Conservation (phyloP, 176 grass and related monocot genomes). For the Carex myosuroides region DNA sequence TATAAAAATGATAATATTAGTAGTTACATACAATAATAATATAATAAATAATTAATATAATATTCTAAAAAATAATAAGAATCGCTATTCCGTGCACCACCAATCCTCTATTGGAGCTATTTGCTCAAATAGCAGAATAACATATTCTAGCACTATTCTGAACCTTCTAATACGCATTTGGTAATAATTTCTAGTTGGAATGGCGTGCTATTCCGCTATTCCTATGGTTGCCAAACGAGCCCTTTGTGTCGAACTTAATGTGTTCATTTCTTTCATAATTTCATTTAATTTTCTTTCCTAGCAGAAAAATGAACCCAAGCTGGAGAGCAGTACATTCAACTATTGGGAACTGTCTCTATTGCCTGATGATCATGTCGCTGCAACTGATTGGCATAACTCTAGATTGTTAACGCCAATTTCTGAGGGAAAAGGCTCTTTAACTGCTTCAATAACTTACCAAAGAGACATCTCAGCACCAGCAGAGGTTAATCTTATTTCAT, state of each 20-base stretch:
- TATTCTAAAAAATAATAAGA: no score
- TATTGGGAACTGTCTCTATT: constrained; percentile 61
- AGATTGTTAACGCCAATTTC: constrained; percentile 68
- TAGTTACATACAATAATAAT: no score
- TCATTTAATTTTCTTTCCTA: constrained; percentile 28
- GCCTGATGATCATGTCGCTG: constrained; percentile 28
- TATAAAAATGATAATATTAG: no score
- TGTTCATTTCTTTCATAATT: neutral
- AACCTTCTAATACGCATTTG: no score
- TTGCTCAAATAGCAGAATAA: no score
- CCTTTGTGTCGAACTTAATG: neutral
- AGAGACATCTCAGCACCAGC: constrained; percentile 36
- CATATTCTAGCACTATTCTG: no score
- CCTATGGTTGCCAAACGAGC: no score
- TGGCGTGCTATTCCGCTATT: no score
- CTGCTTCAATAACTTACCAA: constrained; percentile 53
- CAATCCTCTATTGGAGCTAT: no score
- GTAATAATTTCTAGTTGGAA: no score
- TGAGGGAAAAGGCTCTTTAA: constrained; percentile 60
- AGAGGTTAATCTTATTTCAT: constrained; percentile 40
- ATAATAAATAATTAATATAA: no score
- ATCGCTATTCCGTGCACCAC: no score
- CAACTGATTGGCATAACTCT: constrained; percentile 41
- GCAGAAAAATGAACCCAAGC: constrained; percentile 65
- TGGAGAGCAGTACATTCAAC: constrained; percentile 55